Evolutionary conservation across 441 rosid species (phyloP).

Genomic region (Aquilaria agallochum): DNA sequence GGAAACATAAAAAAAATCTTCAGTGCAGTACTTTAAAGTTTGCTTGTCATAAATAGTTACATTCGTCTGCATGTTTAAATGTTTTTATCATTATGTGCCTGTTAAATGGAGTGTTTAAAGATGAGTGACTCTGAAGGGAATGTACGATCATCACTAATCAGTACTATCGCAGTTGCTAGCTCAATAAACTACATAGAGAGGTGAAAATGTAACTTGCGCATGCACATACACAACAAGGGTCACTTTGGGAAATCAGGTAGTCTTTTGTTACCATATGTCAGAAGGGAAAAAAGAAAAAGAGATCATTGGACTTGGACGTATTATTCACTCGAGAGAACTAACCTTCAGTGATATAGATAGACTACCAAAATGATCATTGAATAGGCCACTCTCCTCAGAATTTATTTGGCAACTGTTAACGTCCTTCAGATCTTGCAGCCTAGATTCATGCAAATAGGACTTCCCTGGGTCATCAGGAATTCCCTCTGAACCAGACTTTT

Average conservation of each 20-base stretch:
- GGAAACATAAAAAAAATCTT: slow-evolving; percentile 15
- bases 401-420: slow-evolving; percentile 15
- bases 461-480: slow-evolving; percentile 18
- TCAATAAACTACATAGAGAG: no score
- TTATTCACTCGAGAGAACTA: slow-evolving; percentile 7
- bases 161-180: no score
- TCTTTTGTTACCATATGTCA: no score
- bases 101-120: no score
- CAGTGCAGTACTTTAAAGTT: slow-evolving; percentile 6
- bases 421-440: slow-evolving; percentile 27
- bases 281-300: no score
- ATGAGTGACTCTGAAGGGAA: no score
- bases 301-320: no score
- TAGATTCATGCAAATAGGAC: slow-evolving; percentile 17
- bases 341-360: slow-evolving; percentile 49
- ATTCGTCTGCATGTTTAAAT: background rate
- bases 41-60: background rate
- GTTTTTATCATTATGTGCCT: background rate
- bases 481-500: slow-evolving; percentile 11
- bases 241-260: no score
- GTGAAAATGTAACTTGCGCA: no score
- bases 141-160: no score
- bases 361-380: slow-evolving; percentile 53
- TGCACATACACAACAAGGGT: no score
- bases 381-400: slow-evolving; percentile 35